These are phyloP conservation scores for Leishmania tarentolae DNA, from an alignment of 208 protist species.

Conservation along the genomic window DNA sequence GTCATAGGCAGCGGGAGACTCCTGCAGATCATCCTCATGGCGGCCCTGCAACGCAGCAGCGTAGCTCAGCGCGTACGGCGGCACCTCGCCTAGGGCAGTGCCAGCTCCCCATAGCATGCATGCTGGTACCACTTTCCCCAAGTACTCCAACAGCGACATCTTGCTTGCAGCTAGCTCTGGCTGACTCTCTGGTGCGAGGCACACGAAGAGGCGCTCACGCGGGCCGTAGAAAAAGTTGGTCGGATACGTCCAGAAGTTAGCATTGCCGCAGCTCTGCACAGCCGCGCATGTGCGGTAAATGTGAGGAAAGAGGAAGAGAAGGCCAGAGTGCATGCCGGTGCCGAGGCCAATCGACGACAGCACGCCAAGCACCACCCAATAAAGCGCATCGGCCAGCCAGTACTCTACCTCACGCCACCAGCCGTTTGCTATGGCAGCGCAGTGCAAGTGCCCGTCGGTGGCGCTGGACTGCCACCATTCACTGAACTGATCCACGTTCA, in stretches of 20 bases:
- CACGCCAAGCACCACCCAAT: conserved; percentile 91
- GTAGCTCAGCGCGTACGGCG: conserved; percentile 95
- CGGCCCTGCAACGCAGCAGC: conserved; percentile 78
- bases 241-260: conserved; percentile 90
- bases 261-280: conserved; percentile 79
- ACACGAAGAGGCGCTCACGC: conserved; percentile 67
- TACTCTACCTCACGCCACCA: conserved; percentile 84
- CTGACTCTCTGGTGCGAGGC: conserved; percentile 35
- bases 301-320: conserved; percentile 95
- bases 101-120: conserved; percentile 95
- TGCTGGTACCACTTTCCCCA: conserved; percentile 76
- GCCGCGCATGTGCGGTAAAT: conserved; percentile 93
- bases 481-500: conserved; percentile 44
- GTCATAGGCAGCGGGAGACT: conserved; percentile 45
- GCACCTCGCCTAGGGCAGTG: conserved; percentile 97
- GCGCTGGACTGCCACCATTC: conserved; percentile 57
- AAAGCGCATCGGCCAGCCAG: conserved; percentile 75
- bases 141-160: conserved; percentile 35
- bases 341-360: conserved; percentile 93
- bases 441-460: conserved; percentile 40
- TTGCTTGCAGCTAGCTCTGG: conserved; percentile 14
- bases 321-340: conserved; percentile 95
- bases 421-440: conserved; percentile 52
- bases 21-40: conserved; percentile 40
- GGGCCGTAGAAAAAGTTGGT: conserved; percentile 86